Evolutionary conservation across 2,329 filamentous ascomycete genomes (phyloP).

Genomic region (Claviceps capensis): DNA sequence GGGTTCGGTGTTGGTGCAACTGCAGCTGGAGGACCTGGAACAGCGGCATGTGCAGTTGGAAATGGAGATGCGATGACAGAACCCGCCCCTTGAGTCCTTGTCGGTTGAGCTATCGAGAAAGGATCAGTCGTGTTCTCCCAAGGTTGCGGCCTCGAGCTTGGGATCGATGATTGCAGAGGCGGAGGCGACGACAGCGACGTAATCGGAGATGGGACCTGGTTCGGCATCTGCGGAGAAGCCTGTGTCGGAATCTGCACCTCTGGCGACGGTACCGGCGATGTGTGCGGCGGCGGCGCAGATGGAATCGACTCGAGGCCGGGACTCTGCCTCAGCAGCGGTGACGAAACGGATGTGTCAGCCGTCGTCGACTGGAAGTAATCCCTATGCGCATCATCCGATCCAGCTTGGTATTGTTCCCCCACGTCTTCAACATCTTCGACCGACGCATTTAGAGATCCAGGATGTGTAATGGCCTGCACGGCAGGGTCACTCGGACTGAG

Average conservation of each 20-base stretch:
- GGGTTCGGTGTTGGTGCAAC: conserved; percentile 11
- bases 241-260: conserved; percentile 12
- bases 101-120: conserved; percentile 1
- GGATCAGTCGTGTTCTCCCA: conserved; percentile 7
- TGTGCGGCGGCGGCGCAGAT: conserved; percentile 8
- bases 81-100: neutral
- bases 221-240: conserved; percentile 15
- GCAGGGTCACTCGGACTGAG: conserved; percentile 54
- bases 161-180: conserved; percentile 8
- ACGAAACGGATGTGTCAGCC: conserved; percentile 19
- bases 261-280: conserved; percentile 8
- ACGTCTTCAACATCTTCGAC: conserved; percentile 41
- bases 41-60: conserved; percentile 4
- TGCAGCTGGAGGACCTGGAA: conserved; percentile 4
- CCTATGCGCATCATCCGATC: conserved; percentile 10
- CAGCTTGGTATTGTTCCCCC: conserved; percentile 16
- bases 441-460: conserved; percentile 25
- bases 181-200: conserved; percentile 7
- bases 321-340: conserved; percentile 20
- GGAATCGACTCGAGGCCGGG: conserved; percentile 12
- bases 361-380: conserved; percentile 20
- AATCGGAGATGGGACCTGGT: conserved; percentile 12
- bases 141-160: conserved; percentile 5
- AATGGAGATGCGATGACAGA: conserved; percentile 1
- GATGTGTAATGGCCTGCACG: conserved; percentile 32